Base-by-base conservation (phyloP, 2,329 filamentous ascomycete species). In the Samsoniella hepiali region DNA sequence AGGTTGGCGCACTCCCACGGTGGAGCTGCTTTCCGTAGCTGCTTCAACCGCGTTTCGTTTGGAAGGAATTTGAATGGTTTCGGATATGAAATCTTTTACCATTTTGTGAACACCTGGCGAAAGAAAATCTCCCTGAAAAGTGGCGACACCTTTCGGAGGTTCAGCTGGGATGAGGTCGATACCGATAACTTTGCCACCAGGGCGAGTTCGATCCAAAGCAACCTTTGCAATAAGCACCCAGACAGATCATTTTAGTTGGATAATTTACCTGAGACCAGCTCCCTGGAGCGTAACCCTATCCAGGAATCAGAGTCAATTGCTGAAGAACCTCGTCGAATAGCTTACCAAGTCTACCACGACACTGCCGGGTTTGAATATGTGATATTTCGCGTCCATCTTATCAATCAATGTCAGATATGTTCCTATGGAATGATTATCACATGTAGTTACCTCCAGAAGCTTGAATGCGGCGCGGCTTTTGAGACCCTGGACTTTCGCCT, bases 401-500 rank as follows among this genome's bases (percentile, higher is more conserved):
- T 13, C 17, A 11, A 3, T 31, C 36, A 65, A 31, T 5, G 40
- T 68, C 38, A 64, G 64, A 42, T 22, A 11, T 50, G 6, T 31
- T 5, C 8, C n/a, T 17, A 9, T 34, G 22, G 36, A 13, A 17
- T n/a, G 17, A 36, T 45, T 10, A 36, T 17, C 13, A 13, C 29
- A 42, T 10, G 9, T 11, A 11, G 71, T 38, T 72, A 92, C 92
- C 81, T 97, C 91, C 22, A 97, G 77, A 10, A 99, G 80, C 76
- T 99, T 99, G 76, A 95, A 97, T 0, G 93, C 95, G 32, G 95
- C 95, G 66, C 95, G 87, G 70, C 92, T 96, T 76, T 94, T 97
- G 64, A 97, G 78, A 0, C 89, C 89, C 68, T 90, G 84, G 2
- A 96, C 87, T 71, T 87, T 90, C 53, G 95, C 93, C 69, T 90